Evolutionary conservation across 495 filamentous ascomycete genomes (phyloP).

Genomic region (Hypoxylon perforatum): DNA sequence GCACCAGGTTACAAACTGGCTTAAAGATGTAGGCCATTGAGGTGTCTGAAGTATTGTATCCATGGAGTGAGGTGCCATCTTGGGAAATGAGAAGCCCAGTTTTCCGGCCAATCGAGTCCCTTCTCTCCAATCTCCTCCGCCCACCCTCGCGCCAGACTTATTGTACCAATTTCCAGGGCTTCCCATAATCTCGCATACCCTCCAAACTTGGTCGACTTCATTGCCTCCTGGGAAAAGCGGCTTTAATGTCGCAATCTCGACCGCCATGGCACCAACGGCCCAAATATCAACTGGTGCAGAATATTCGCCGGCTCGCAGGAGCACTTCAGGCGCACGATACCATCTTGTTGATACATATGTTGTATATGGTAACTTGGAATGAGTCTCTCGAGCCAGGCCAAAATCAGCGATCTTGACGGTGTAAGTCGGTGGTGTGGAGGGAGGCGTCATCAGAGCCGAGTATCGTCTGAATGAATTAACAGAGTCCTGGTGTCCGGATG

Average conservation of each 20-base stretch:
- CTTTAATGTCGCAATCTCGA: conserved; percentile 97
- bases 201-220: conserved; percentile 99
- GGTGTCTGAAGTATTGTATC: conserved; percentile 90
- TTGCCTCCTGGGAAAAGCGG: conserved; percentile 97
- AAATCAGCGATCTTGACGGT: conserved; percentile 99
- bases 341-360: conserved; percentile 98
- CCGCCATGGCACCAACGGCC: conserved; percentile 99
- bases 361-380: conserved; percentile 95
- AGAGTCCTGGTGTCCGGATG: conserved; percentile 83
- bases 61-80: conserved; percentile 99
- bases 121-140: conserved; percentile 98
- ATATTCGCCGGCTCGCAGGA: conserved; percentile 95
- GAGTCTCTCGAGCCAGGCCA: conserved; percentile 95
- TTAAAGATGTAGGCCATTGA: conserved; percentile 89
- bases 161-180: conserved; percentile 98
- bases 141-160: conserved; percentile 85
- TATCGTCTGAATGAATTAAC: conserved; percentile 86
- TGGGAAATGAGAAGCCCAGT: conserved; percentile 98
- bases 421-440: conserved; percentile 91
- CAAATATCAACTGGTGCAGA: conserved; percentile 99
- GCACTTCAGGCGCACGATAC: conserved; percentile 97
- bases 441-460: conserved; percentile 92
- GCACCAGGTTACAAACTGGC: conserved; percentile 97
- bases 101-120: conserved; percentile 92
- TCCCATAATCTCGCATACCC: conserved; percentile 99